A percentile compares a stretch with the other conserved stretches of the same genome.
Evolutionary conservation across 305 asterid genomes (phyloP).

Genomic region (Solanum hybrid): DNA sequence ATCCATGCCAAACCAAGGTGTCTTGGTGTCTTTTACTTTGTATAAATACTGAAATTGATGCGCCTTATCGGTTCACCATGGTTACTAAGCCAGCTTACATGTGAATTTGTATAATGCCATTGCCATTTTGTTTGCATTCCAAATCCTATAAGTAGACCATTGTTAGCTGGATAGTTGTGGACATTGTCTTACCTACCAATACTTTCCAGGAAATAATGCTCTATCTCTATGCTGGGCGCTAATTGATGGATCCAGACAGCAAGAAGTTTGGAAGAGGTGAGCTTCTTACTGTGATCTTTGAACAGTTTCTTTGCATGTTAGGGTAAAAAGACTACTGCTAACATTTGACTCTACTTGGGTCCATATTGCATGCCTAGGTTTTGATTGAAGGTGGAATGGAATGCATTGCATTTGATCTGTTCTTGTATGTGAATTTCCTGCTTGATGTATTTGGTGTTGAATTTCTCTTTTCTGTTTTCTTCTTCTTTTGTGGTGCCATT

Average conservation of each 20-base stretch:
- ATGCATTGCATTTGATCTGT: neutral
- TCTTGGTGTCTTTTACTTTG: neutral
- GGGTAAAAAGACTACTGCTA: neutral
- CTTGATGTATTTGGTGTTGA: neutral
- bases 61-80: neutral
- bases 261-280: constrained; percentile 42
- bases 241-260: constrained; percentile 35
- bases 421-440: neutral
- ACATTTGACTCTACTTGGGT: neutral
- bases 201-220: constrained; percentile 15
- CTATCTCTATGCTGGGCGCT: constrained; percentile 1
- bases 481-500: neutral
- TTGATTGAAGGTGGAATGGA: neutral
- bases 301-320: neutral
- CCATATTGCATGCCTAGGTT: neutral
- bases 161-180: neutral
- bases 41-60: neutral
- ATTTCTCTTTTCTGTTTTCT: neutral
- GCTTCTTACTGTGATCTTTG: neutral
- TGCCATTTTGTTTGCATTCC: neutral
- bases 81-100: neutral
- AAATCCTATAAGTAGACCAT: neutral
- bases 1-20: neutral
- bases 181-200: neutral
- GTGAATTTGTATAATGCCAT: neutral